These are phyloP conservation scores for Rubia tinctorum DNA, from an alignment of 305 asterid genomes.

Conservation along the genomic window DNA sequence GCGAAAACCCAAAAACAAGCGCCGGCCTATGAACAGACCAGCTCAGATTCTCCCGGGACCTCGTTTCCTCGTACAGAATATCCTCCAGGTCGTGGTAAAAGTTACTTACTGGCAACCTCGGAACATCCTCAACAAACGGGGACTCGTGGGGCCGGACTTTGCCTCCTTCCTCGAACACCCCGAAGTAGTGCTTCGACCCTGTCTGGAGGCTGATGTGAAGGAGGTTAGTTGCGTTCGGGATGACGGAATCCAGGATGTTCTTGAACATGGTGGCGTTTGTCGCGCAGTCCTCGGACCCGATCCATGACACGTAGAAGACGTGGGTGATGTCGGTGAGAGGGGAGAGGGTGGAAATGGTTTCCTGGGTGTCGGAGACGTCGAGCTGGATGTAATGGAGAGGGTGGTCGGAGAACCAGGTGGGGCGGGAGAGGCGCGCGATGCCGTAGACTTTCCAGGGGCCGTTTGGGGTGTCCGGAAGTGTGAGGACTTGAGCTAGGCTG, in stretches of 20 bases:
- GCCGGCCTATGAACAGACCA: constrained; percentile 70
- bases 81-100: constrained; percentile 67
- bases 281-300: constrained; percentile 44
- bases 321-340: constrained; percentile 54
- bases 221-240: constrained; percentile 45
- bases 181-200: constrained; percentile 53
- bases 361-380: constrained; percentile 40
- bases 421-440: constrained; percentile 45
- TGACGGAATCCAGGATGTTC: constrained; percentile 45
- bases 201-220: constrained; percentile 58
- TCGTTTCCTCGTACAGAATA: constrained; percentile 29
- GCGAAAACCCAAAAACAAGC: constrained; percentile 56
- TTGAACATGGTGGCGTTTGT: constrained; percentile 49
- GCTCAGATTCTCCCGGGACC: constrained; percentile 19
- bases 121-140: constrained; percentile 48
- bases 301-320: constrained; percentile 60
- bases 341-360: constrained; percentile 41
- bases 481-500: constrained; percentile 48
- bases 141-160: constrained; percentile 42
- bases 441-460: constrained; percentile 79
- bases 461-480: constrained; percentile 44
- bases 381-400: constrained; percentile 51
- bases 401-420: constrained; percentile 31
- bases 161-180: constrained; percentile 40
- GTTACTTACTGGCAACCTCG: constrained; percentile 42